Conservation (phyloP, 73 alveolate genomes). For the Halteria grandinella region DNA sequence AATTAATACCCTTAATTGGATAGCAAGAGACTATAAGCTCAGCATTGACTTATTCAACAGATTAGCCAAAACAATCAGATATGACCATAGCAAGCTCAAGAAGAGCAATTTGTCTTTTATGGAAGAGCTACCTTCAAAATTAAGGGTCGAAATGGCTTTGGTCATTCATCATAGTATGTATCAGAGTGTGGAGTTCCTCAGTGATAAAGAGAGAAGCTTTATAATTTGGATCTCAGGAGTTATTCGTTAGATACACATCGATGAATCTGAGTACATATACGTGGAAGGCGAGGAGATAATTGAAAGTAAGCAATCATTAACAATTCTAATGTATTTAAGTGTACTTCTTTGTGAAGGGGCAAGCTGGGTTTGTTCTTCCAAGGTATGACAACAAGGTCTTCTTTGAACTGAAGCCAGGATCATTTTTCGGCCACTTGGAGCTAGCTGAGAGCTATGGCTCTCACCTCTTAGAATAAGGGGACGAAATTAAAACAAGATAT, state of each 20-base stretch:
- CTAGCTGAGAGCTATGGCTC: too few relatives aligned
- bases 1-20: not conserved
- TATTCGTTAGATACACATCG: not conserved
- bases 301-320: too few relatives aligned
- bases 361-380: too few relatives aligned
- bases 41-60: not conserved
- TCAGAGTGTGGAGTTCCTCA: not conserved
- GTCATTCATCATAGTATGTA: not conserved
- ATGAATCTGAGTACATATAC: not conserved
- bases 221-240: slow-evolving; percentile 61
- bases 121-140: not conserved
- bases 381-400: too few relatives aligned
- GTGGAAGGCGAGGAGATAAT: not conserved
- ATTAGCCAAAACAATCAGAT: not conserved
- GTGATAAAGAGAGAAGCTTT: slow-evolving; percentile 60
- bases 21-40: slow-evolving; percentile 9
- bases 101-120: slow-evolving; percentile 3
- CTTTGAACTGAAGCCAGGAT: too few relatives aligned
- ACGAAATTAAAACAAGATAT: too few relatives aligned
- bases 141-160: not conserved
- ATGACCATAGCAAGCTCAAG: not conserved
- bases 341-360: too few relatives aligned
- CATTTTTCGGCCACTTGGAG: too few relatives aligned
- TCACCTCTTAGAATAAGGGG: too few relatives aligned
- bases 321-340: too few relatives aligned